These are phyloP conservation scores for Eucalyptus erythrocorys DNA, from an alignment of 345 rosid genomes.

Conservation along the genomic window DNA sequence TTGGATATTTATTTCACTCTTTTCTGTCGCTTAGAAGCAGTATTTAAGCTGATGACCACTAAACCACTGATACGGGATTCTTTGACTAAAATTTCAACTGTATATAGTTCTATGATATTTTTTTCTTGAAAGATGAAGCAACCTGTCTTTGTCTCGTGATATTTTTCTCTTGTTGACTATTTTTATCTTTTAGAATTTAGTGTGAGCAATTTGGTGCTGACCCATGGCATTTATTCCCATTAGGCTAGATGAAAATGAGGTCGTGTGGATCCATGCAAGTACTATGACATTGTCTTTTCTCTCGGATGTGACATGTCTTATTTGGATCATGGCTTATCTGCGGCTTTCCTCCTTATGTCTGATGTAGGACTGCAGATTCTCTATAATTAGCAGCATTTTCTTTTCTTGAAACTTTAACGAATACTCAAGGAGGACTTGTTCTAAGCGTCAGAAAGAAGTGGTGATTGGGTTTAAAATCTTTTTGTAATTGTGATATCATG, in stretches of 20 bases:
- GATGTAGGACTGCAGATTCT: background rate
- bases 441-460: background rate
- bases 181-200: background rate
- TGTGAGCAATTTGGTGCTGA: background rate
- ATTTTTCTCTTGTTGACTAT: background rate
- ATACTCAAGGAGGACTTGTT: background rate
- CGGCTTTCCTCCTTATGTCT: background rate
- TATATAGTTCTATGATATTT: background rate
- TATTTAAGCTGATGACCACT: background rate
- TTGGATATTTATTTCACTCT: background rate
- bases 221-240: background rate
- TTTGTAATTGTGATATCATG: background rate
- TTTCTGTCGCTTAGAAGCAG: background rate
- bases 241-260: background rate
- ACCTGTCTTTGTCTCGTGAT: background rate
- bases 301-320: background rate
- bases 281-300: background rate
- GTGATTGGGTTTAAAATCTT: background rate
- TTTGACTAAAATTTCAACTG: background rate
- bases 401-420: background rate
- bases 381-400: background rate
- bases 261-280: background rate
- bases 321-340: background rate
- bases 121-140: background rate
- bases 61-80: background rate